phyloP scores from a whole-genome alignment of 345 rosid genomes.

The Raphanus sativus region DNA sequence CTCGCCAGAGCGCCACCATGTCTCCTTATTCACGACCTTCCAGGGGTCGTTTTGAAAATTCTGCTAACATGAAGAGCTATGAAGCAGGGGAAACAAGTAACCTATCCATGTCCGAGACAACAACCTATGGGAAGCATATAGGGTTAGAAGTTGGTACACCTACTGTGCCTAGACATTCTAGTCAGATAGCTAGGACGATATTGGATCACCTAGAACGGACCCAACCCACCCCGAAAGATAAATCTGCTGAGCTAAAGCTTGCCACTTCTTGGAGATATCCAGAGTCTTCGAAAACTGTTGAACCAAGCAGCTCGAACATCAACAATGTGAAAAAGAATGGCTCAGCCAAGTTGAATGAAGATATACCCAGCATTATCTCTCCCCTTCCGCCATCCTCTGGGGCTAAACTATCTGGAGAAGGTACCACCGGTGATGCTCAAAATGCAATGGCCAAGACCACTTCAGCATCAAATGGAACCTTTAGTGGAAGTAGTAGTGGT shows the following conservation, averaged over 20 bases:
- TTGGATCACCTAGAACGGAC: slow-evolving; percentile 78
- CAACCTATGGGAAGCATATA: slow-evolving; percentile 39
- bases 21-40: slow-evolving; percentile 46
- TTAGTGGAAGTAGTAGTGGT: slow-evolving; percentile 23
- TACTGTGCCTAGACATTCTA: slow-evolving; percentile 70
- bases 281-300: slow-evolving; percentile 41
- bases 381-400: slow-evolving; percentile 34
- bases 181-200: slow-evolving; percentile 74
- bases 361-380: slow-evolving; percentile 37
- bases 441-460: slow-evolving; percentile 29
- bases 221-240: slow-evolving; percentile 62
- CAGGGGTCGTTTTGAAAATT: slow-evolving; percentile 42
- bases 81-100: slow-evolving; percentile 50
- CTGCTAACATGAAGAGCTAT: slow-evolving; percentile 41
- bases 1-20: slow-evolving; percentile 41
- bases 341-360: slow-evolving; percentile 41
- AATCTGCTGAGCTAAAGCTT: slow-evolving; percentile 67
- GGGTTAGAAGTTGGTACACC: slow-evolving; percentile 49
- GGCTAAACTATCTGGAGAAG: slow-evolving; percentile 38
- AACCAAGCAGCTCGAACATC: slow-evolving; percentile 34
- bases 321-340: slow-evolving; percentile 36
- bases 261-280: slow-evolving; percentile 60
- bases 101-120: slow-evolving; percentile 40
- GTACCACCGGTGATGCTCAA: slow-evolving; percentile 33
- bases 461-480: slow-evolving; percentile 40